phyloP scores from a whole-genome alignment of 1,139 yeast genomes.

The Wickerhamomyces sp. region DNA sequence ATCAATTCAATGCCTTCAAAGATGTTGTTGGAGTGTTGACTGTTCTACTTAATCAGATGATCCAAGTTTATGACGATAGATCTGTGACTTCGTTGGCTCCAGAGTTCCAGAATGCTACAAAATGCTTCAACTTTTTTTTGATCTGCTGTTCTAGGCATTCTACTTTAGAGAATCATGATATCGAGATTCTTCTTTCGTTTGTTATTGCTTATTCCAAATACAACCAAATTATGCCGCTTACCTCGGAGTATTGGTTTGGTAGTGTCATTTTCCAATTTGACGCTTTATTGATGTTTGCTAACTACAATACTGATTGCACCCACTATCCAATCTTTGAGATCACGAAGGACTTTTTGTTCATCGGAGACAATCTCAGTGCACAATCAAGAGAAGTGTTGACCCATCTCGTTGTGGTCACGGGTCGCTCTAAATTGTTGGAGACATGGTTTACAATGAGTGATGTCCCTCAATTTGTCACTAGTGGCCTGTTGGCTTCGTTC shows the following conservation, averaged over 20 bases:
- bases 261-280: constrained; percentile 10
- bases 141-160: constrained; percentile 7
- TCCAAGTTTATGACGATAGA: constrained; percentile 11
- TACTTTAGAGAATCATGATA: constrained; percentile 1
- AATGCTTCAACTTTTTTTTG: constrained; percentile 12
- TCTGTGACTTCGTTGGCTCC: constrained; percentile 6
- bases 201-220: constrained; percentile 10
- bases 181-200: constrained; percentile 5
- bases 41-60: constrained; percentile 9
- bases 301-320: not conserved
- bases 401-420: constrained; percentile 10
- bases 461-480: constrained; percentile 9
- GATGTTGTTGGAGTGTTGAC: constrained; percentile 13
- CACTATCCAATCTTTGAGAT: constrained; percentile 15
- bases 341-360: constrained; percentile 8
- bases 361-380: constrained; percentile 8
- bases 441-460: constrained; percentile 14
- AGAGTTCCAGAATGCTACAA: constrained; percentile 9
- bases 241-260: constrained; percentile 13
- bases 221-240: constrained; percentile 11
- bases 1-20: constrained; percentile 4
- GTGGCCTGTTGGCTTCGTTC: constrained; percentile 10
- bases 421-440: constrained; percentile 6
- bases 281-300: constrained; percentile 3
- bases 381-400: constrained; percentile 8